These are phyloP conservation scores for Podospora pseudopauciseta DNA, from an alignment of 495 filamentous ascomycete genomes.

Conservation along the genomic window DNA sequence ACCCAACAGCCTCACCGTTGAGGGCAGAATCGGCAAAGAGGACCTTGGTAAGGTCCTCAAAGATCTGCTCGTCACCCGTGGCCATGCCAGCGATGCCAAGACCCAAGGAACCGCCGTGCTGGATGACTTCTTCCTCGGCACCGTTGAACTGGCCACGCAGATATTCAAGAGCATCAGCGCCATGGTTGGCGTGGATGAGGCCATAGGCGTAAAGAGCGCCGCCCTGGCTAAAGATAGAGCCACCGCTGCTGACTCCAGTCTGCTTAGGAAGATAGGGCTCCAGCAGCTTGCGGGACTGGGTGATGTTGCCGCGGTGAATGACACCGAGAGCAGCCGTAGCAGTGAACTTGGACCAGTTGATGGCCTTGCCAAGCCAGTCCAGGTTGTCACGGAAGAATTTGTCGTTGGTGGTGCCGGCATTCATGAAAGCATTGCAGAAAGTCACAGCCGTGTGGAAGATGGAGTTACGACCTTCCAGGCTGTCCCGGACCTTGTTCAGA, in stretches of 20 bases:
- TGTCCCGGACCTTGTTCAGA: slow-evolving; percentile 93
- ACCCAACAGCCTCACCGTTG: slow-evolving; percentile 93
- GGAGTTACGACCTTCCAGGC: slow-evolving; percentile 89
- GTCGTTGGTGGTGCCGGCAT: slow-evolving; percentile 96
- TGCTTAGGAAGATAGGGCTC: slow-evolving; percentile 90
- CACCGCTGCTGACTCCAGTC: slow-evolving; percentile 61
- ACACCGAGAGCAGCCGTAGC: slow-evolving; percentile 95
- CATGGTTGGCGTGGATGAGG: slow-evolving; percentile 96
- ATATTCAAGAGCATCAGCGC: slow-evolving; percentile 84
- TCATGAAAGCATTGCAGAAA: slow-evolving; percentile 98
- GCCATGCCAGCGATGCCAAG: slow-evolving; percentile 98
- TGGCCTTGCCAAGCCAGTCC: slow-evolving; percentile 96
- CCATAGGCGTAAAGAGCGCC: slow-evolving; percentile 94
- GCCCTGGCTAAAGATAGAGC: slow-evolving; percentile 92
- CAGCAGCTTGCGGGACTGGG: slow-evolving; percentile 86
- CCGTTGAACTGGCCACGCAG: slow-evolving; percentile 82
- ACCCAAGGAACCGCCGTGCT: slow-evolving; percentile 93
- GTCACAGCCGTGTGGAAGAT: slow-evolving; percentile 98
- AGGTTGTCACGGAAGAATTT: slow-evolving; percentile 96
- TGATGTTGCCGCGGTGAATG: slow-evolving; percentile 91
- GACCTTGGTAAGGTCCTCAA: slow-evolving; percentile 81
- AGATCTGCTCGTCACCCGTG: slow-evolving; percentile 83
- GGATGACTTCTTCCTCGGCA: slow-evolving; percentile 88
- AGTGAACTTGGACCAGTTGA: slow-evolving; percentile 99
- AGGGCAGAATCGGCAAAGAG: slow-evolving; percentile 91